A percentile compares a stretch with the other conserved stretches of the same genome.
These are phyloP conservation scores for Aspergillus neoniger DNA, from an alignment of 2,329 filamentous ascomycete species.

Conservation along the genomic window DNA sequence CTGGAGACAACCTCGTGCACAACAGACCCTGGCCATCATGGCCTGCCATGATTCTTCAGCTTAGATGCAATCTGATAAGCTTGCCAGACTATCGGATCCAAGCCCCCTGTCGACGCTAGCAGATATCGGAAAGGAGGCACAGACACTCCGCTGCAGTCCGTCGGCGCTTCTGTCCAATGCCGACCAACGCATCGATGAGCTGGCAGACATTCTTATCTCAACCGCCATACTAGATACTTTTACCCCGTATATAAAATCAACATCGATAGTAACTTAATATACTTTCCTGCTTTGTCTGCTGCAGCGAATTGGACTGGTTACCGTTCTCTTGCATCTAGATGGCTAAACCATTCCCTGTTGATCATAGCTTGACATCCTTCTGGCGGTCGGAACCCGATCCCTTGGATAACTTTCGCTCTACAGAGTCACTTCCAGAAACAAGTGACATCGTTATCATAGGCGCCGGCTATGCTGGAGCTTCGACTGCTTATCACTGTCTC, in stretches of 20 bases:
- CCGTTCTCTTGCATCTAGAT: slow-evolving; percentile 11
- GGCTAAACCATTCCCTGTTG: slow-evolving; percentile 22
- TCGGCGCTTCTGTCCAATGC: not conserved
- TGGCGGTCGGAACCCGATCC: slow-evolving; percentile 46
- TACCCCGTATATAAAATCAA: not conserved
- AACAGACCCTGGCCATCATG: not conserved
- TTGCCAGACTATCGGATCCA: not conserved
- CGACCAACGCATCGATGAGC: not conserved
- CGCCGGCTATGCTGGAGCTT: slow-evolving; percentile 48
- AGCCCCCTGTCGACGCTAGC: not conserved
- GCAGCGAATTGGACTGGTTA: not conserved
- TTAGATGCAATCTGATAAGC: not conserved
- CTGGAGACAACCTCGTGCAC: not conserved
- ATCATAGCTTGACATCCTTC: slow-evolving; percentile 38
- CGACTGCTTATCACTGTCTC: slow-evolving; percentile 45
- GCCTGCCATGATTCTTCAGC: not conserved
- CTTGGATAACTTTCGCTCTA: slow-evolving; percentile 47
- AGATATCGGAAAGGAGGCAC: not conserved
- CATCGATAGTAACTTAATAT: not conserved
- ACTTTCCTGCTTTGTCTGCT: no score
- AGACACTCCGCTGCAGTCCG: slow-evolving; percentile 1
- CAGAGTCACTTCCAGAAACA: slow-evolving; percentile 37
- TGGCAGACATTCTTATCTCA: slow-evolving; percentile 1
- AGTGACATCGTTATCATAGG: slow-evolving; percentile 51
- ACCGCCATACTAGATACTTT: not conserved